Evolutionary conservation across 176 grass and related monocot genomes (phyloP).

Genomic region (Oryza punctata): DNA sequence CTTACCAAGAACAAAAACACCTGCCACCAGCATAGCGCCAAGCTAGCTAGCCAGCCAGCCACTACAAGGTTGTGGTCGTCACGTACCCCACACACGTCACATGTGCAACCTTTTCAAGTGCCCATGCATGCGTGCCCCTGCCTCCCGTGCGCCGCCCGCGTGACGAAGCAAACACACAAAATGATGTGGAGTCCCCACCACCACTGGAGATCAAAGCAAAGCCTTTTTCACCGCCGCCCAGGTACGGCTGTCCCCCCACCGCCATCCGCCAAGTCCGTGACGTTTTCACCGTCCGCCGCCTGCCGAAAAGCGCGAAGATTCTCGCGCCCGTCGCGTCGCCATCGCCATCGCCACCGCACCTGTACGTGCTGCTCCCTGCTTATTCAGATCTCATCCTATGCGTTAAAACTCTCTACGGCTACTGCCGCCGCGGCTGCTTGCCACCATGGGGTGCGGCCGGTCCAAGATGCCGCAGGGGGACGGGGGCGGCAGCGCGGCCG

Average conservation of each 20-base stretch:
- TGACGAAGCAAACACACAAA: no score
- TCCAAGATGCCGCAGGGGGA: slow-evolving; percentile 52
- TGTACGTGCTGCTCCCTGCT: background rate
- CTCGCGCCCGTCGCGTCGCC: background rate
- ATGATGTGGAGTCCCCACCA: background rate
- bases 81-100: no score
- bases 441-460: slow-evolving; percentile 61
- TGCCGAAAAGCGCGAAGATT: background rate
- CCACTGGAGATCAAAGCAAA: slow-evolving; percentile 16
- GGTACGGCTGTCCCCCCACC: slow-evolving; percentile 37
- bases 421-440: no score
- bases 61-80: background rate
- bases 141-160: no score
- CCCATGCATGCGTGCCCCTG: no score
- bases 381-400: no score
- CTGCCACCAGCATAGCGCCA: background rate
- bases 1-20: background rate
- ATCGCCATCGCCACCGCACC: background rate
- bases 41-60: background rate
- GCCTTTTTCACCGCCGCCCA: slow-evolving; percentile 41
- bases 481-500: slow-evolving; percentile 38
- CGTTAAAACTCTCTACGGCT: background rate
- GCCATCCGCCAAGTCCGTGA: background rate
- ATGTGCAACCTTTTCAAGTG: no score
- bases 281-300: background rate